A percentile compares a stretch with the other conserved stretches of the same genome.
phyloP scores from a whole-genome alignment of 441 rosid genomes.

The Pelargonium myrrhifolium region DNA sequence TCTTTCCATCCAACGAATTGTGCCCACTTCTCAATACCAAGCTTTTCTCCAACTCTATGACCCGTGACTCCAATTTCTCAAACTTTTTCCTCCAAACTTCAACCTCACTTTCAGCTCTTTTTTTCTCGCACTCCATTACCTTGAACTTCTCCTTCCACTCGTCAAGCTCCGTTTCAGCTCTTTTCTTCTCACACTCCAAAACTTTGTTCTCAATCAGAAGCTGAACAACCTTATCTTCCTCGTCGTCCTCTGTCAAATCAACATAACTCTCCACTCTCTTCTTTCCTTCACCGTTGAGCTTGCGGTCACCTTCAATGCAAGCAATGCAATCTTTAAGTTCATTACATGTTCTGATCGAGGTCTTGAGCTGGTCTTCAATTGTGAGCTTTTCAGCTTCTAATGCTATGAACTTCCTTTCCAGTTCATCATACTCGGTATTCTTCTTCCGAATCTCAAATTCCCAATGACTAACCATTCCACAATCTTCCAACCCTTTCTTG shows the following conservation, averaged over 20 bases:
- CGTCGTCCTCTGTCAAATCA: slow-evolving; percentile 29
- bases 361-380: slow-evolving; percentile 27
- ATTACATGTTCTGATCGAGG: slow-evolving; percentile 17
- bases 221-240: slow-evolving; percentile 29
- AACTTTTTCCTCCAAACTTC: slow-evolving; percentile 44
- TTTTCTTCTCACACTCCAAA: slow-evolving; percentile 38
- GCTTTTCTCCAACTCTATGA: slow-evolving; percentile 21
- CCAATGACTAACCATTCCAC: slow-evolving; percentile 16
- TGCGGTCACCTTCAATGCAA: not conserved
- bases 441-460: slow-evolving; percentile 32
- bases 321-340: slow-evolving; percentile 11
- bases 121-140: slow-evolving; percentile 28
- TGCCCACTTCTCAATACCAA: slow-evolving; percentile 13
- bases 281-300: not conserved
- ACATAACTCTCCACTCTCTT: slow-evolving; percentile 18
- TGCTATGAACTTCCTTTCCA: slow-evolving; percentile 30
- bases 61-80: slow-evolving; percentile 33
- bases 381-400: slow-evolving; percentile 29
- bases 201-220: slow-evolving; percentile 37
- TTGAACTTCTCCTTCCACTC: slow-evolving; percentile 42
- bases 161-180: slow-evolving; percentile 37
- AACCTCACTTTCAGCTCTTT: slow-evolving; percentile 34
- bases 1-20: slow-evolving; percentile 18
- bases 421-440: slow-evolving; percentile 29
- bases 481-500: slow-evolving; percentile 5